Conservation (phyloP, 495 filamentous ascomycete genomes). For the Neurospora sp. region DNA sequence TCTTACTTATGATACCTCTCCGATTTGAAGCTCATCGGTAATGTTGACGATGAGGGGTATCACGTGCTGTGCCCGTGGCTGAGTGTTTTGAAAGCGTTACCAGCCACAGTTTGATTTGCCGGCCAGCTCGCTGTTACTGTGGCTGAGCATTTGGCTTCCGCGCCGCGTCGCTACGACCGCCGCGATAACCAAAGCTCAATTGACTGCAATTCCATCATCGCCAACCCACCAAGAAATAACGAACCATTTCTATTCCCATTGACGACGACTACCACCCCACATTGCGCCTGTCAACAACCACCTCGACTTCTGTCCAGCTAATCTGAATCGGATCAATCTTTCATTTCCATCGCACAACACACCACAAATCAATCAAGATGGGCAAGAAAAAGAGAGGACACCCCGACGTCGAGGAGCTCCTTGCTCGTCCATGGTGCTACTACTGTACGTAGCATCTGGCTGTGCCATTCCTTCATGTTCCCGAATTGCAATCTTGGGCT, state of each 20-base stretch:
- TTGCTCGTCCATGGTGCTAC: conserved; percentile 91
- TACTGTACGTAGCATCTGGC: conserved; percentile 52
- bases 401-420: conserved; percentile 77
- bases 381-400: conserved; percentile 79
- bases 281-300: not conserved
- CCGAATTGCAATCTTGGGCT: conserved; percentile 6
- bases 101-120: not conserved
- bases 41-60: not conserved
- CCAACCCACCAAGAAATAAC: not conserved
- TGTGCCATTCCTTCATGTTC: not conserved
- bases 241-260: not conserved
- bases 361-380: conserved; percentile 35
- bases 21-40: not conserved
- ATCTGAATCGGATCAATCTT: not conserved
- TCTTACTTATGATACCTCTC: not conserved
- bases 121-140: not conserved
- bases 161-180: not conserved
- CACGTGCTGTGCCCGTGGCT: not conserved
- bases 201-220: not conserved
- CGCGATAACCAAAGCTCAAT: not conserved
- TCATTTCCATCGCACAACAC: not conserved
- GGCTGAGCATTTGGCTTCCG: not conserved
- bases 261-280: not conserved
- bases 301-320: not conserved
- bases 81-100: not conserved